Conservation (phyloP, 805 yeast species). For the Kuraishia floccosa region DNA sequence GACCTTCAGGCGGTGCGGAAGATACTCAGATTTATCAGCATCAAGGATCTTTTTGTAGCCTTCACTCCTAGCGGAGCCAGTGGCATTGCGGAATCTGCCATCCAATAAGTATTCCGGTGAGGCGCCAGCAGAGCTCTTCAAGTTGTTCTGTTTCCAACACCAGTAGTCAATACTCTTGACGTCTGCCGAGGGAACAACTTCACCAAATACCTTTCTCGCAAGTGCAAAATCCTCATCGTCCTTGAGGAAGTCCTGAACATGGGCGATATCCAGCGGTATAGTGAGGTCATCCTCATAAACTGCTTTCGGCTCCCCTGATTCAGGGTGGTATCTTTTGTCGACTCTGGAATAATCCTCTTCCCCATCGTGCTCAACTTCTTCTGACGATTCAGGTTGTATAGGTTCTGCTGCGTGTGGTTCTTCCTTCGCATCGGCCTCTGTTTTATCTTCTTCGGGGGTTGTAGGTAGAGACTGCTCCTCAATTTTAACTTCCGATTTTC, state of each 20-base stretch:
- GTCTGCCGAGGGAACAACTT: constrained; percentile 6
- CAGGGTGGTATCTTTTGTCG: constrained; percentile 36
- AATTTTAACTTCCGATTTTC: constrained; percentile 4
- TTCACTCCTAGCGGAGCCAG: constrained; percentile 60
- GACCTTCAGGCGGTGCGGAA: constrained; percentile 69
- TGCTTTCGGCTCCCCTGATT: constrained; percentile 37
- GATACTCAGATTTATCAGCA: constrained; percentile 56
- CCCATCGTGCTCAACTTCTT: constrained; percentile 9
- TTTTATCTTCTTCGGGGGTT: constrained; percentile 10
- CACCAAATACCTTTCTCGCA: constrained; percentile 31
- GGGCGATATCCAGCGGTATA: constrained; percentile 32
- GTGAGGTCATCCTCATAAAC: constrained; percentile 37
- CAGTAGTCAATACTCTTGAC: constrained; percentile 38
- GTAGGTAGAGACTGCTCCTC: constrained; percentile 11
- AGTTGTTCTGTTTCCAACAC: constrained; percentile 51
- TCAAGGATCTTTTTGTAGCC: constrained; percentile 72
- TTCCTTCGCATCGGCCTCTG: constrained; percentile 1
- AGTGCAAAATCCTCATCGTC: constrained; percentile 67
- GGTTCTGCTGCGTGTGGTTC: background rate
- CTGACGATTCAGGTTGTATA: constrained; percentile 11
- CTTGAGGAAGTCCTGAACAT: constrained; percentile 41
- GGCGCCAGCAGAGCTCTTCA: constrained; percentile 13
- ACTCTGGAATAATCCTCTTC: constrained; percentile 13
- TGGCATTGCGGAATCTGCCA: constrained; percentile 21
- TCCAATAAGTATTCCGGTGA: constrained; percentile 16